Evolutionary conservation across 2,329 filamentous ascomycete genomes (phyloP).

Genomic region (Cladosporium sp.): DNA sequence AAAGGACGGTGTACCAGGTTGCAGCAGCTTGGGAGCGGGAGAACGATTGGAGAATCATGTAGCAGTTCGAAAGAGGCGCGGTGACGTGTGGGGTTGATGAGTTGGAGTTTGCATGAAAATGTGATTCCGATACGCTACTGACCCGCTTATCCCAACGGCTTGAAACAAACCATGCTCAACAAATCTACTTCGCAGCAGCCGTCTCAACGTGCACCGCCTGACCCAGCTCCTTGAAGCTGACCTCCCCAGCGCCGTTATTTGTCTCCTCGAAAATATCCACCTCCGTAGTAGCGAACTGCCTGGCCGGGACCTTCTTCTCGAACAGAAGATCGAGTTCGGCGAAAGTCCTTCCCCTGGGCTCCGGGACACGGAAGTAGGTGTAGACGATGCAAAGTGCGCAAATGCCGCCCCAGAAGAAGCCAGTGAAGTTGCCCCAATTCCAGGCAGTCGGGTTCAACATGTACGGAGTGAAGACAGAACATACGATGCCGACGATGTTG

Average conservation of each 20-base stretch:
- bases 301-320: conserved; percentile 62
- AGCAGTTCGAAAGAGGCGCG: no score
- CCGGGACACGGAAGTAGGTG: conserved; percentile 73
- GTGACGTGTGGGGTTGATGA: no score
- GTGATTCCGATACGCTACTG: no score
- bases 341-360: conserved; percentile 73
- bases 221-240: background rate
- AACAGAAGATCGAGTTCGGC: conserved; percentile 84
- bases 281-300: conserved; percentile 60
- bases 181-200: background rate
- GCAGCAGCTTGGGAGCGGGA: conserved; percentile 44
- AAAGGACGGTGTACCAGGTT: conserved; percentile 40
- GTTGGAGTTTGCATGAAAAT: no score
- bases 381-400: conserved; percentile 78
- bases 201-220: background rate
- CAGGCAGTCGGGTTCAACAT: conserved; percentile 85
- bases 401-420: conserved; percentile 81
- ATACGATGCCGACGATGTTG: conserved; percentile 77
- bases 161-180: no score
- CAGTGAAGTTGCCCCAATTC: conserved; percentile 82
- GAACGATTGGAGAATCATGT: conserved; percentile 40
- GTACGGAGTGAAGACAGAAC: conserved; percentile 76
- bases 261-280: conserved; percentile 48
- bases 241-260: background rate
- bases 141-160: no score